These are phyloP conservation scores for Fomes fomentarius DNA, from an alignment of 1,284 basidiomycete genomes.

Conservation along the genomic window DNA sequence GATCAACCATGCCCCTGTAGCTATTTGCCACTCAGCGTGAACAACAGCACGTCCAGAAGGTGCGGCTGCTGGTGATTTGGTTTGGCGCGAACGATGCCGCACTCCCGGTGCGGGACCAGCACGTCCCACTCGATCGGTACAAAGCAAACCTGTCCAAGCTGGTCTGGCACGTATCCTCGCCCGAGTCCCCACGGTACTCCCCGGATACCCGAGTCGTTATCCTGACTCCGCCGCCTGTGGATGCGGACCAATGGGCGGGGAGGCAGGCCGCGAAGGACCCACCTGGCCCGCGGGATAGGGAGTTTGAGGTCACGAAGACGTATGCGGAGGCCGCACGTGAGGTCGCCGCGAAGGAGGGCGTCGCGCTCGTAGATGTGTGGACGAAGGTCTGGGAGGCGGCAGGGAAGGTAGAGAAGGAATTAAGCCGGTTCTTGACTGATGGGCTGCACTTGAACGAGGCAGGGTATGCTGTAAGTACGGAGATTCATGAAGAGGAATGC, in stretches of 20 bases:
- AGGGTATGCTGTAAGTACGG: constrained; percentile 67
- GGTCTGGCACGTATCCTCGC: constrained; percentile 61
- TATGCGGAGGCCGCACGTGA: constrained; percentile 76
- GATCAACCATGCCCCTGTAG: constrained; percentile 40
- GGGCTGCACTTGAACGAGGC: constrained; percentile 77
- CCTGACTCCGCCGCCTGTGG: constrained; percentile 85
- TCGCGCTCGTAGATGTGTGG: constrained; percentile 77
- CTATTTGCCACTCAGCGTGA: constrained; percentile 57
- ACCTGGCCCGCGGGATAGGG: constrained; percentile 53
- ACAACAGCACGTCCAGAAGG: constrained; percentile 54
- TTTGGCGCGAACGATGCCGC: constrained; percentile 81
- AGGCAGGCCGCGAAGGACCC: constrained; percentile 51
- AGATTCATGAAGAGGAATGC: not conserved
- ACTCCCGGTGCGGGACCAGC: constrained; percentile 50
- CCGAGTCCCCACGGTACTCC: constrained; percentile 68
- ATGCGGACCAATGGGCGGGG: constrained; percentile 56
- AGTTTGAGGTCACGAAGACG: constrained; percentile 56
- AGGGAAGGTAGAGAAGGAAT: constrained; percentile 54
- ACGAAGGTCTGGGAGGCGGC: constrained; percentile 66
- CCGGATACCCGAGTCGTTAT: constrained; percentile 79
- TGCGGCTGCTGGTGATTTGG: constrained; percentile 83
- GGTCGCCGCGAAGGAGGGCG: constrained; percentile 54
- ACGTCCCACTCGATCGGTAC: constrained; percentile 74
- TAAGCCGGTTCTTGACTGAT: constrained; percentile 62
- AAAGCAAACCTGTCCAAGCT: constrained; percentile 67